Evolutionary conservation across 352 stramenopile genomes (phyloP).

Genomic region (Pythium coloratum): DNA sequence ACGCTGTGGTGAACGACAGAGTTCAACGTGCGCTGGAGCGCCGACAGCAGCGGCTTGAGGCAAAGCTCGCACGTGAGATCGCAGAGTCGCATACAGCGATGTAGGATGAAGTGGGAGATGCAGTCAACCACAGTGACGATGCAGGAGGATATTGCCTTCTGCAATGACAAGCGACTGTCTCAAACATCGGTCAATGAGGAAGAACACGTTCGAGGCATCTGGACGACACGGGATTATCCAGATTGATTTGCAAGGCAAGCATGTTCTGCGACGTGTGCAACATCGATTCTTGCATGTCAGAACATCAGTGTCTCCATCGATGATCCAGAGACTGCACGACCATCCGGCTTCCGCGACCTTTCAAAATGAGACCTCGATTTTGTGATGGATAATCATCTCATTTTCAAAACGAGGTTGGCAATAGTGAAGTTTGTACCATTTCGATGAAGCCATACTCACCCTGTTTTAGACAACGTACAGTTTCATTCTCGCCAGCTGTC

Average conservation of each 20-base stretch:
- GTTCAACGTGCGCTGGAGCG: constrained; percentile 48
- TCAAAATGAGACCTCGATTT: not conserved
- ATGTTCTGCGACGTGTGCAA: not conserved
- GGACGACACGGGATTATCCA: not conserved
- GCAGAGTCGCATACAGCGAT: not conserved
- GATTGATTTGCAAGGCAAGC: not conserved
- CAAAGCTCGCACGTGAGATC: constrained; percentile 35
- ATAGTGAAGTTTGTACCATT: not conserved
- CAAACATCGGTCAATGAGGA: constrained; percentile 1
- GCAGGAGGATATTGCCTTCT: not conserved
- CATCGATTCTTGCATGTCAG: not conserved
- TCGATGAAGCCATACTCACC: not conserved
- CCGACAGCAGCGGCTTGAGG: constrained; percentile 44
- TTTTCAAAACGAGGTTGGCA: not conserved
- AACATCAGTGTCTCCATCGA: not conserved
- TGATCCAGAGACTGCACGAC: not conserved
- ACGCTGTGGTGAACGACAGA: constrained; percentile 22
- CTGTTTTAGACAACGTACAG: not conserved
- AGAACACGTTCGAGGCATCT: not conserved
- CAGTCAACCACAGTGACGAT: not conserved
- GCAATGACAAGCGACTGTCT: constrained; percentile 1
- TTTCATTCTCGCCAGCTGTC: constrained; percentile 3
- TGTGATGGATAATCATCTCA: not conserved
- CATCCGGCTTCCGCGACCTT: not conserved
- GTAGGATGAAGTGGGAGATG: not conserved